phyloP scores from a whole-genome alignment of 106 monocot genomes.

The Posidonia australis region DNA sequence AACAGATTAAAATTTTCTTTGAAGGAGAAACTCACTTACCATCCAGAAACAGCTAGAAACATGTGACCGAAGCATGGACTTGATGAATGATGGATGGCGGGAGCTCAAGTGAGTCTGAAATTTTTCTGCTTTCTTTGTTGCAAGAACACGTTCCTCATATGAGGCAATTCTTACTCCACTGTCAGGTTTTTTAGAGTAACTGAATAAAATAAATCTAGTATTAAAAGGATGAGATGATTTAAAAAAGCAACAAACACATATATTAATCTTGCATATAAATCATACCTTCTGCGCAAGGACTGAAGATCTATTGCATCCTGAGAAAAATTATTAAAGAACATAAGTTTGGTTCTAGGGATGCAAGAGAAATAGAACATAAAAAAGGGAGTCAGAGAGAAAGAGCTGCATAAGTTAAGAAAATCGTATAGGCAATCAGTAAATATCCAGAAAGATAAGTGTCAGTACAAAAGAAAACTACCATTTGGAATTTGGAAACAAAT shows the following conservation, averaged over 20 bases:
- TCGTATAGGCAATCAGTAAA: too few relatives aligned
- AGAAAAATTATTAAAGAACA: too few relatives aligned
- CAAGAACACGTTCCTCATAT: conserved; percentile 36
- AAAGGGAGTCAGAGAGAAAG: too few relatives aligned
- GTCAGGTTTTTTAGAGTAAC: conserved; percentile 34
- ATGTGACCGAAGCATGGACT: conserved; percentile 68
- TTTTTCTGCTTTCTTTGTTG: conserved; percentile 45
- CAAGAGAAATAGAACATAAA: too few relatives aligned
- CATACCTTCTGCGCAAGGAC: conserved; percentile 35
- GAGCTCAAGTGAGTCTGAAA: conserved; percentile 30
- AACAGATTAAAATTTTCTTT: too few relatives aligned
- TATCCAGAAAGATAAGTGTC: too few relatives aligned
- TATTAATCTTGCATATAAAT: not conserved
- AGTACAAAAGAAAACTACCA: too few relatives aligned
- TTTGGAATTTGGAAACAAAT: too few relatives aligned
- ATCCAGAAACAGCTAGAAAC: conserved; percentile 85
- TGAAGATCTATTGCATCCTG: conserved; percentile 14
- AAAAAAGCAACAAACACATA: not conserved
- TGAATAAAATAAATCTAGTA: conserved; percentile 6
- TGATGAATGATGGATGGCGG: conserved; percentile 47
- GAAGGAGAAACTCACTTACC: conserved; percentile 25
- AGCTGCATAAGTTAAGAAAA: too few relatives aligned
- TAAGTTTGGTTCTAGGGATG: too few relatives aligned
- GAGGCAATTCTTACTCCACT: conserved; percentile 43
- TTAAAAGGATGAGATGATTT: not conserved